Evolutionary conservation across 208 protist genomes (phyloP).

Genomic region (Leishmania tropica): DNA sequence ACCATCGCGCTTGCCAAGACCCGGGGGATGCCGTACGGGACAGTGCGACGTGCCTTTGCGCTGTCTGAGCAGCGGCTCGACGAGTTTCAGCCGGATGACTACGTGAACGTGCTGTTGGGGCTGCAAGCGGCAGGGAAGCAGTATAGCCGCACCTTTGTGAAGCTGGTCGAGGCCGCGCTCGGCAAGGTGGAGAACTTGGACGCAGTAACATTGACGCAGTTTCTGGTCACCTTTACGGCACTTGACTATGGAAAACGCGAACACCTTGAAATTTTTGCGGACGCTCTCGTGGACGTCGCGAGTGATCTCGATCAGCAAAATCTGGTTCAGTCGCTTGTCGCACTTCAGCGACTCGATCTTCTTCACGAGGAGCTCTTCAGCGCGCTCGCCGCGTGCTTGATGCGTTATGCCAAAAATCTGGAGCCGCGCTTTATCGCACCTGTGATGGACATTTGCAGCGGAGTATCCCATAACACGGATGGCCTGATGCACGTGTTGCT

Average conservation of each 20-base stretch:
- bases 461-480: slow-evolving; percentile 53
- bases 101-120: slow-evolving; percentile 52
- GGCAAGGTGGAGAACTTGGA: slow-evolving; percentile 86
- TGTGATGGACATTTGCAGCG: slow-evolving; percentile 88
- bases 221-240: slow-evolving; percentile 61
- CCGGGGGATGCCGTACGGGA: slow-evolving; percentile 58
- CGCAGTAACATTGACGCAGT: slow-evolving; percentile 66
- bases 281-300: slow-evolving; percentile 79
- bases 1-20: slow-evolving; percentile 44
- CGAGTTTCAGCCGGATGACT: slow-evolving; percentile 85
- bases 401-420: slow-evolving; percentile 49
- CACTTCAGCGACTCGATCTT: slow-evolving; percentile 67
- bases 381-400: slow-evolving; percentile 43
- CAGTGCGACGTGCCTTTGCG: slow-evolving; percentile 47
- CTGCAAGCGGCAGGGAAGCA: slow-evolving; percentile 43
- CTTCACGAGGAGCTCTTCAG: slow-evolving; percentile 73
- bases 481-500: slow-evolving; percentile 68
- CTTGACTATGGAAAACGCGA: slow-evolving; percentile 69
- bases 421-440: slow-evolving; percentile 58
- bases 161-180: slow-evolving; percentile 68
- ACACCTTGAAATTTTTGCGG: slow-evolving; percentile 88
- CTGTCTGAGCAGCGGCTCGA: slow-evolving; percentile 47
- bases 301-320: slow-evolving; percentile 63
- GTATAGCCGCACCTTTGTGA: slow-evolving; percentile 59
- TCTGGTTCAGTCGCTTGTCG: slow-evolving; percentile 78